Evolutionary conservation across 2,329 filamentous ascomycete species (phyloP).

Genomic region (Diplocarpon rosae): DNA sequence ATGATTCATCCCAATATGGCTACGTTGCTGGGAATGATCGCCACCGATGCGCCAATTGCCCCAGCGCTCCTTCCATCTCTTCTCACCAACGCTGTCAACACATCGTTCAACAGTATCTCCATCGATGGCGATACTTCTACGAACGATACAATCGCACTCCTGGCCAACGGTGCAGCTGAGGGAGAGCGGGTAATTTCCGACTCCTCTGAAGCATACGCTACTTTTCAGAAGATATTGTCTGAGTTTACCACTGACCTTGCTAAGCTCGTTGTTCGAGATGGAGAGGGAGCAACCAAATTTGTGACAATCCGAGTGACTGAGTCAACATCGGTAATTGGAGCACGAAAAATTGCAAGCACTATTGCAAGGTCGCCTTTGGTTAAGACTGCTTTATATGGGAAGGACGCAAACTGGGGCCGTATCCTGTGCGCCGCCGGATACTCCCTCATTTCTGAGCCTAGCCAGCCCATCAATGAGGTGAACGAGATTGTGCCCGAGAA

Average conservation of each 20-base stretch:
- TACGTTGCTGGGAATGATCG: slow-evolving; percentile 81
- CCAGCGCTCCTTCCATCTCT: slow-evolving; percentile 55
- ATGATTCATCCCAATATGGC: slow-evolving; percentile 99
- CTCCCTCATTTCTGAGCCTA: slow-evolving; percentile 48
- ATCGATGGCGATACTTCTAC: slow-evolving; percentile 96
- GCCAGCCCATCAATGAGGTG: slow-evolving; percentile 45
- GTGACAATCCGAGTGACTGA: slow-evolving; percentile 81
- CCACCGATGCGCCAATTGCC: slow-evolving; percentile 78
- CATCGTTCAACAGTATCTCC: slow-evolving; percentile 92
- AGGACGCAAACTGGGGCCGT: slow-evolving; percentile 97
- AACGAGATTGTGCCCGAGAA: slow-evolving; percentile 54
- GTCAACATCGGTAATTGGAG: slow-evolving; percentile 56
- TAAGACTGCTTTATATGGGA: slow-evolving; percentile 93
- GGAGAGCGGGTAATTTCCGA: slow-evolving; percentile 50
- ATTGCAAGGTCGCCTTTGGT: slow-evolving; percentile 90
- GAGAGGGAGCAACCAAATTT: slow-evolving; percentile 96
- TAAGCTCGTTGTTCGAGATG: slow-evolving; percentile 88
- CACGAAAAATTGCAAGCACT: slow-evolving; percentile 69
- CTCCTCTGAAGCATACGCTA: slow-evolving; percentile 51
- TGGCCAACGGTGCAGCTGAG: slow-evolving; percentile 91
- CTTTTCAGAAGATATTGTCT: slow-evolving; percentile 60
- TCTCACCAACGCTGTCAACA: slow-evolving; percentile 63
- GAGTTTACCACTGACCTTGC: slow-evolving; percentile 75
- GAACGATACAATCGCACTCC: slow-evolving; percentile 87
- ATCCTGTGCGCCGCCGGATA: slow-evolving; percentile 94